Base-by-base conservation (phyloP, 1,284 basidiomycete genomes). In the Tilletia setariae region DNA sequence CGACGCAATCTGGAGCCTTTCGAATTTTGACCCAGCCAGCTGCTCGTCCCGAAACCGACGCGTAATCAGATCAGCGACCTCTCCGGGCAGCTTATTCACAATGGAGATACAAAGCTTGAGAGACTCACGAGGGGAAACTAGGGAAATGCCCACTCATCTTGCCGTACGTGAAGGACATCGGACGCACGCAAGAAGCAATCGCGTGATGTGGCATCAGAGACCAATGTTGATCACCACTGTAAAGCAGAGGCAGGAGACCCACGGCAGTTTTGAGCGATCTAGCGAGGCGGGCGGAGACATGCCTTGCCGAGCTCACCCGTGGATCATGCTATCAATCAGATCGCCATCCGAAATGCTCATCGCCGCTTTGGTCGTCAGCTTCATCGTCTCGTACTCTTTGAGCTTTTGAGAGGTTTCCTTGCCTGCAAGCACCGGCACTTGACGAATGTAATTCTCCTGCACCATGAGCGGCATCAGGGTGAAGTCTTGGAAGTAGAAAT, bases 21-120 rank as follows among this genome's bases (percentile, higher is more conserved):
- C 63, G 94, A 97, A 82, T 98, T 98, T 81, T 98, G 93, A 13
- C 95, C 95, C 8, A 98, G 88, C 93, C 94, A 98, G 76, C 92
- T 94, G 76, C 3, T 6, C 0, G 43, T 15, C 1, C 8, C 53
- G 28, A 28, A 63, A 49, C 67, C 61, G 65, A 32, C 28, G 40
- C 30, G n/a, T 53, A 16, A 1, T 9, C 23, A 8, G 32, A 32
- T 35, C 25, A 25, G 23, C 16, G 6, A 40, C 8, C 35, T 40
- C 11, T 4, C 11, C 35, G 11, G 11, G 35, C 35, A 40, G 35
- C 35, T 6, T 4, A 6, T 11, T 40, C 6, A 40, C 6, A 40
- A 6, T 40, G 2, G 19, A 16, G 40, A 21, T 9, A 19, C 28
- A 65, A 32, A 11, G 46, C 8, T n/a, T 43, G 35, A 25, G 7